phyloP scores from a whole-genome alignment of 768 basidiomycete genomes.

The Amanita fuliginea region DNA sequence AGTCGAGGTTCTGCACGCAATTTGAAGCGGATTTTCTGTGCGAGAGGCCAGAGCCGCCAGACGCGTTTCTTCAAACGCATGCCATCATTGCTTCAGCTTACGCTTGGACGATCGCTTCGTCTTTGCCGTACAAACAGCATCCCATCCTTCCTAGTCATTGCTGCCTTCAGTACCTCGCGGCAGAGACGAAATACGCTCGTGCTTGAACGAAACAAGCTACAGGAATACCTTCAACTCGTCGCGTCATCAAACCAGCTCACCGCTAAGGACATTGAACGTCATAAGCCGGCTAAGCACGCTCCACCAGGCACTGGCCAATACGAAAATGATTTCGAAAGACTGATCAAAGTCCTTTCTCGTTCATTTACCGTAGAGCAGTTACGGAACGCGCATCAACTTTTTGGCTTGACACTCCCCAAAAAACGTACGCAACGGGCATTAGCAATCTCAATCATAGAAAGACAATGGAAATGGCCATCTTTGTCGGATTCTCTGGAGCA shows the following conservation, averaged over 20 bases:
- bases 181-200: slow-evolving; percentile 12
- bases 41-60: too few species aligned
- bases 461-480: slow-evolving; percentile 61
- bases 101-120: slow-evolving; percentile 1
- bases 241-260: slow-evolving; percentile 34
- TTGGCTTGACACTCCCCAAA: slow-evolving; percentile 25
- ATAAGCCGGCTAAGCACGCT: slow-evolving; percentile 31
- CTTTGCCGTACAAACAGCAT: neutral
- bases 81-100: slow-evolving; percentile 9
- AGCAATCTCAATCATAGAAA: slow-evolving; percentile 47
- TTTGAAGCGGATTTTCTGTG: too few species aligned
- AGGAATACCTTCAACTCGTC: slow-evolving; percentile 46
- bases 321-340: slow-evolving; percentile 36
- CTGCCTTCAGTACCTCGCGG: neutral
- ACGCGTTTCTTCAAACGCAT: slow-evolving; percentile 5
- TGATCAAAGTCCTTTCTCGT: slow-evolving; percentile 41
- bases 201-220: slow-evolving; percentile 34
- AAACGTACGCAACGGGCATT: slow-evolving; percentile 27
- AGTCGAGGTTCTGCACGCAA: neutral
- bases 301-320: slow-evolving; percentile 34
- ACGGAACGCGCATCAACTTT: slow-evolving; percentile 37
- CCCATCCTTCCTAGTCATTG: neutral
- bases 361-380: slow-evolving; percentile 60
- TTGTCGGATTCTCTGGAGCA: slow-evolving; percentile 39
- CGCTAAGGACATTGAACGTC: slow-evolving; percentile 51